These are phyloP conservation scores for Penicillium coprophilum DNA, from an alignment of 495 filamentous ascomycete genomes.

Conservation along the genomic window DNA sequence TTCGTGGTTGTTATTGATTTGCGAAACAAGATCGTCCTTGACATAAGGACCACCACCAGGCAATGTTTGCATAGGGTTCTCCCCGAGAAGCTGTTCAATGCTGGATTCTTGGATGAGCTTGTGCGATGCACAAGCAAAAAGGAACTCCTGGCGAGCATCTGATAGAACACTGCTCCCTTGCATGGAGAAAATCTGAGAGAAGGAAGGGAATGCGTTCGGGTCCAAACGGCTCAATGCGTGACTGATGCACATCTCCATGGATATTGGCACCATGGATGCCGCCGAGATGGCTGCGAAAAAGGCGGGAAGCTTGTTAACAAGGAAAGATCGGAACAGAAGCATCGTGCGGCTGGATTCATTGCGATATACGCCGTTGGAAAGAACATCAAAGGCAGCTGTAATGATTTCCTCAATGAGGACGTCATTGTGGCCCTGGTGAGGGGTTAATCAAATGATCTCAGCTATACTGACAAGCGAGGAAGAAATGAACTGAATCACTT, in stretches of 20 bases:
- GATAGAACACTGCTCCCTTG: constrained; percentile 72
- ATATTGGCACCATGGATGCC: constrained; percentile 62
- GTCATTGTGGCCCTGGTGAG: constrained; percentile 65
- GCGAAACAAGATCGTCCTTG: constrained; percentile 71
- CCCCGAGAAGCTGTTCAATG: constrained; percentile 78
- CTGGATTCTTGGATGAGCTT: constrained; percentile 72
- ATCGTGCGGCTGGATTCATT: constrained; percentile 69
- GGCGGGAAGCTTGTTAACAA: constrained; percentile 88
- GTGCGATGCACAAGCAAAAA: constrained; percentile 88
- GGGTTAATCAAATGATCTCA: constrained; percentile 10
- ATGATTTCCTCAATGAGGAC: constrained; percentile 77
- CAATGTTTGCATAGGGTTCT: constrained; percentile 79
- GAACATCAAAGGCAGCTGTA: constrained; percentile 81
- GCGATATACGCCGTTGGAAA: constrained; percentile 81
- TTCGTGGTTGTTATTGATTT: constrained; percentile 70
- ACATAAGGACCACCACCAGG: constrained; percentile 72
- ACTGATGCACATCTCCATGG: constrained; percentile 75
- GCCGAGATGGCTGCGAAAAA: constrained; percentile 65
- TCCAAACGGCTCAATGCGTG: constrained; percentile 75
- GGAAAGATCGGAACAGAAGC: constrained; percentile 81
- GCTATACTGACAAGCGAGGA: neutral
- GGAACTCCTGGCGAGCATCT: constrained; percentile 85
- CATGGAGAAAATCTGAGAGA: constrained; percentile 78
- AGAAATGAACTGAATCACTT: neutral
- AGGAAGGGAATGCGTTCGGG: constrained; percentile 74